phyloP scores from a whole-genome alignment of 2,329 filamentous ascomycete species.

The Fusarium redolens region DNA sequence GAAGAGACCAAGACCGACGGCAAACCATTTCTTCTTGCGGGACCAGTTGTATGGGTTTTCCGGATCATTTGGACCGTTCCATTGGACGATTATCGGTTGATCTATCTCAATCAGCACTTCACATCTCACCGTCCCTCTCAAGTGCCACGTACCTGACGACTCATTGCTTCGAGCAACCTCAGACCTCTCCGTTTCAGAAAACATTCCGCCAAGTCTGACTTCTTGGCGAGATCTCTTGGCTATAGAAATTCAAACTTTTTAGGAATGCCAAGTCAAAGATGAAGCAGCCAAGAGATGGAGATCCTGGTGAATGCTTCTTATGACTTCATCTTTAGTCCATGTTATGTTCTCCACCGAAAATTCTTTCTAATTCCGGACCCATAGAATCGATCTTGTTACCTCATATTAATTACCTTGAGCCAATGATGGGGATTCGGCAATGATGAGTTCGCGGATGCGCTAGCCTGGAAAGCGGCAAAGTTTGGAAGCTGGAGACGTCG shows the following conservation, averaged over 20 bases:
- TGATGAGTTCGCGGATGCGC: rapidly evolving
- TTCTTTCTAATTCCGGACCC: constrained; percentile 15
- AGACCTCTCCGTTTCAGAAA: neutral
- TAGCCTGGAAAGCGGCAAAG: neutral
- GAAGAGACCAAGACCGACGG: constrained; percentile 15
- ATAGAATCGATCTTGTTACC: neutral
- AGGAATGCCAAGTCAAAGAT: constrained; percentile 12
- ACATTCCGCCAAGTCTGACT: neutral
- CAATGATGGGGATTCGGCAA: neutral
- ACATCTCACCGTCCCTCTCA: rapidly evolving
- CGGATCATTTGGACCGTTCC: constrained; percentile 12
- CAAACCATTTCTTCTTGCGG: constrained; percentile 23
- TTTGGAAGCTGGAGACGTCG: neutral
- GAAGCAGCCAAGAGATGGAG: constrained; percentile 7
- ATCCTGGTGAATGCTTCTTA: neutral
- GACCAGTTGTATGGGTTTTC: constrained; percentile 32
- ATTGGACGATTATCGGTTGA: constrained; percentile 8
- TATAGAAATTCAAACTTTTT: neutral
- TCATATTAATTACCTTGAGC: neutral
- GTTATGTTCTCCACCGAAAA: neutral
- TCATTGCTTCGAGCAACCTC: neutral
- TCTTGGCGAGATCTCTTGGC: constrained; percentile 5
- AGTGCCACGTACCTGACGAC: neutral
- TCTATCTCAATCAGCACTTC: neutral
- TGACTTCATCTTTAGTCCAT: constrained; percentile 14